These are phyloP conservation scores for Bjerkandera adusta DNA, from an alignment of 1,284 basidiomycete genomes.

Conservation along the genomic window DNA sequence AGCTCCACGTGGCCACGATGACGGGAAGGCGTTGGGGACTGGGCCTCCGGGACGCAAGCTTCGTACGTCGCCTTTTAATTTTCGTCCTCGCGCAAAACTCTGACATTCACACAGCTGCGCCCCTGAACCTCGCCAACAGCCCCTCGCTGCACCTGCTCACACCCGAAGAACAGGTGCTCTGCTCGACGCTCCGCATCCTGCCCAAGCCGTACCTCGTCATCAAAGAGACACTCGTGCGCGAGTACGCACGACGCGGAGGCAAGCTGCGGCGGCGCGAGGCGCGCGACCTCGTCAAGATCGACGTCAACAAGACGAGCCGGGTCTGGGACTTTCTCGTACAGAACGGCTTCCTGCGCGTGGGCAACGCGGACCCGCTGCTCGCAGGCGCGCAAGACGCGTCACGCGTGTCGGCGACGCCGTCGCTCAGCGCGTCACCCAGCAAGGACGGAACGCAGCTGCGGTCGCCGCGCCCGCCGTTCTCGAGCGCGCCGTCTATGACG, in stretches of 20 bases:
- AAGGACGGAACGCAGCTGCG: slow-evolving; percentile 35
- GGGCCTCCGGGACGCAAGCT: slow-evolving; percentile 43
- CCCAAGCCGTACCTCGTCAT: slow-evolving; percentile 92
- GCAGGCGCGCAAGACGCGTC: slow-evolving; percentile 6
- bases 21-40: slow-evolving; percentile 33
- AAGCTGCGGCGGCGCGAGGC: slow-evolving; percentile 84
- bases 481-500: slow-evolving; percentile 25
- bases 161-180: slow-evolving; percentile 83
- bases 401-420: slow-evolving; percentile 27
- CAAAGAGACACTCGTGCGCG: slow-evolving; percentile 89
- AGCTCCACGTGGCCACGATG: slow-evolving; percentile 56
- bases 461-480: slow-evolving; percentile 31
- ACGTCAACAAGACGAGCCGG: slow-evolving; percentile 87
- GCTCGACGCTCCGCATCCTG: slow-evolving; percentile 83
- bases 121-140: slow-evolving; percentile 85
- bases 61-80: slow-evolving; percentile 36
- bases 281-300: slow-evolving; percentile 86
- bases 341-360: slow-evolving; percentile 59
- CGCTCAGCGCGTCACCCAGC: slow-evolving; percentile 37
- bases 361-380: slow-evolving; percentile 20
- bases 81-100: slow-evolving; percentile 6
- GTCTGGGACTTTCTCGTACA: slow-evolving; percentile 90
- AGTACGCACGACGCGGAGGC: slow-evolving; percentile 87
- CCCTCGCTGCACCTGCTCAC: slow-evolving; percentile 87
- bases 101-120: slow-evolving; percentile 48